Evolutionary conservation across 2,329 filamentous ascomycete genomes (phyloP), one percentile per base, ranked within the genome.

Genomic region (Mollisiaceae sp.): DNA sequence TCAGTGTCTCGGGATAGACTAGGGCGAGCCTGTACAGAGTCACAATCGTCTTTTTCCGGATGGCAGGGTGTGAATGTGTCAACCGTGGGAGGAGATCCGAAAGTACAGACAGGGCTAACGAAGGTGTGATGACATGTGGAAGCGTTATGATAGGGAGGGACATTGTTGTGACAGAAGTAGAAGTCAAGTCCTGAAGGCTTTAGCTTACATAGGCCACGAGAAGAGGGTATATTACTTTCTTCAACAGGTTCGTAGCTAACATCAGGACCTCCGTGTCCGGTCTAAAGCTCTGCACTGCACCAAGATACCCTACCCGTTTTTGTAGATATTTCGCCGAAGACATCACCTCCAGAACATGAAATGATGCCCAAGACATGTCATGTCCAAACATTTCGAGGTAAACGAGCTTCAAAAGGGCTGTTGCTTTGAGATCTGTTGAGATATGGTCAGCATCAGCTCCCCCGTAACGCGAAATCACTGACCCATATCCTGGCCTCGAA

Each of bases 371-470:
- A 2, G 94, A 97, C 95, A 99, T 99, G 79, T 98, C 95, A 77
- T 98, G 92, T 15, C 95, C 95, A 72, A 98, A 94, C 95, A 99
- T 99, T 78, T 99, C 95, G 71, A 99, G 87, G 78, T 99, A 99
- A 61, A 97, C 90, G 73, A 99, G 86, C 82, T 99, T 99, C 75
- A 99, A 83, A 62, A 99, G 85, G 55, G 95, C 95, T 39, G 93
- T 98, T 22, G 95, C 94, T 83, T 99, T 99, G 79, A 97, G 86
- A 81, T 98, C 94, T 92, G 65, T 50, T 32, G 43, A 60, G 47
- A 45, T 8, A 22, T 6, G 20, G 38, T 66, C 54, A 66, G 50
- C 27, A 59, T 55, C n/a, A 45, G 56, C 54, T 32, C 24, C 54
- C 39, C 58, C 22, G 22, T 8, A 35, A 55, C 15, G 12, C 27